These are phyloP conservation scores for Aspergillus bertholletiae DNA, from an alignment of 495 filamentous ascomycete species.

Conservation along the genomic window DNA sequence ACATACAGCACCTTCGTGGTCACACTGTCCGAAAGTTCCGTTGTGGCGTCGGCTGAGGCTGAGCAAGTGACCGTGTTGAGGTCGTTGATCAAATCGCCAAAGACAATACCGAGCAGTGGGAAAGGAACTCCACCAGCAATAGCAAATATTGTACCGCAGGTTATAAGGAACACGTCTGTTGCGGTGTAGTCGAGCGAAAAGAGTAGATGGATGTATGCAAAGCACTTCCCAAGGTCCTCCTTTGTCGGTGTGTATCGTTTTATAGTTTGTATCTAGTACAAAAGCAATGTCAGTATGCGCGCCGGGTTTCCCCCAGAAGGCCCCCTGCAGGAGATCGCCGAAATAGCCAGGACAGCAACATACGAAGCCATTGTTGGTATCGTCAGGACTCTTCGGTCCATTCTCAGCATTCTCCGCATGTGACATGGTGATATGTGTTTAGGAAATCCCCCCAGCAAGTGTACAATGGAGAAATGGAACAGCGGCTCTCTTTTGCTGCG, in stretches of 20 bases:
- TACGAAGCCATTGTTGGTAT: background rate
- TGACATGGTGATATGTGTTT: background rate
- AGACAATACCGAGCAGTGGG: conserved; percentile 64
- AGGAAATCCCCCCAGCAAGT: background rate
- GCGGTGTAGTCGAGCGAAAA: conserved; percentile 32
- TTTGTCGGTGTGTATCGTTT: conserved; percentile 21
- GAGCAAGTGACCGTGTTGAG: conserved; percentile 32
- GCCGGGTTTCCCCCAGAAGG: background rate
- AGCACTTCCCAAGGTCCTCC: conserved; percentile 13
- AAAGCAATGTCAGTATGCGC: background rate
- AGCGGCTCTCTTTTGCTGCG: background rate
- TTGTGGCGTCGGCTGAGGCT: conserved; percentile 5
- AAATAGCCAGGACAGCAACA: background rate
- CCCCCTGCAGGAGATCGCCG: background rate
- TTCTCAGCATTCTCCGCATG: background rate
- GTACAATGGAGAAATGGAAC: background rate
- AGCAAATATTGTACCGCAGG: conserved; percentile 46
- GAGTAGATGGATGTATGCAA: conserved; percentile 23
- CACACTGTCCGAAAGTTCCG: conserved; percentile 18
- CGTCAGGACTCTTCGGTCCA: background rate
- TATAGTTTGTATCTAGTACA: conserved; percentile 2
- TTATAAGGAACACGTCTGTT: conserved; percentile 26
- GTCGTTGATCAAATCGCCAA: conserved; percentile 60
- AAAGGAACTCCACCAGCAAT: conserved; percentile 63
- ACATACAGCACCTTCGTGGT: conserved; percentile 55